These are phyloP conservation scores for Candida sithepensis DNA, from an alignment of 805 yeast species.

Conservation along the genomic window DNA sequence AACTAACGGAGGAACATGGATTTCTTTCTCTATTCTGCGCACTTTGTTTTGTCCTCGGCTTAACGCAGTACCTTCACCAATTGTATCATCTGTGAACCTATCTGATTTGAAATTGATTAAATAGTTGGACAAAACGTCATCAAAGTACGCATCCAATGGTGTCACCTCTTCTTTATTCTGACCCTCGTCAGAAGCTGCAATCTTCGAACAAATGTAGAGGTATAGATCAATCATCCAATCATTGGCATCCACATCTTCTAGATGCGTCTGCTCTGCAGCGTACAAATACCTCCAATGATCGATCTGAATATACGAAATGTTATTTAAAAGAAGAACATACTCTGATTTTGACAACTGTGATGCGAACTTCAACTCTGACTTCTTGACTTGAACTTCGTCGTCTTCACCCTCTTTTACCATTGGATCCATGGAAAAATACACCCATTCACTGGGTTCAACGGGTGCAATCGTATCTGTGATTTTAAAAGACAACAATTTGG, in stretches of 20 bases:
- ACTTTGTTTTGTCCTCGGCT: not conserved
- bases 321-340: not conserved
- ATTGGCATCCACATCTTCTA: not conserved
- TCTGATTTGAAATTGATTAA: not conserved
- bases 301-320: not conserved
- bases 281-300: not conserved
- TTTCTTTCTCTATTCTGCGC: not conserved
- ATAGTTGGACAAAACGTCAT: not conserved
- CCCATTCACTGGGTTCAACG: not conserved
- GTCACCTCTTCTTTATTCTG: not conserved
- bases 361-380: too few species aligned
- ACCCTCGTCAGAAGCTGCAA: not conserved
- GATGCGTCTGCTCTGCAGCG: not conserved
- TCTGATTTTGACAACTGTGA: not conserved
- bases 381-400: not conserved
- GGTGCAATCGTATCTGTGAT: not conserved
- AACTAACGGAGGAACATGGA: not conserved
- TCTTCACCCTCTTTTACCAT: too few species aligned
- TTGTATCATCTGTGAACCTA: not conserved
- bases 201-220: slow-evolving; percentile 2
- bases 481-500: not conserved
- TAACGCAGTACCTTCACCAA: not conserved
- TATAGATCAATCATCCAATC: slow-evolving; percentile 1
- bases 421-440: not conserved
- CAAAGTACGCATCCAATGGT: not conserved